These are phyloP conservation scores for Trichoderma brevicompactum DNA, from an alignment of 2,329 filamentous ascomycete species.

Conservation along the genomic window DNA sequence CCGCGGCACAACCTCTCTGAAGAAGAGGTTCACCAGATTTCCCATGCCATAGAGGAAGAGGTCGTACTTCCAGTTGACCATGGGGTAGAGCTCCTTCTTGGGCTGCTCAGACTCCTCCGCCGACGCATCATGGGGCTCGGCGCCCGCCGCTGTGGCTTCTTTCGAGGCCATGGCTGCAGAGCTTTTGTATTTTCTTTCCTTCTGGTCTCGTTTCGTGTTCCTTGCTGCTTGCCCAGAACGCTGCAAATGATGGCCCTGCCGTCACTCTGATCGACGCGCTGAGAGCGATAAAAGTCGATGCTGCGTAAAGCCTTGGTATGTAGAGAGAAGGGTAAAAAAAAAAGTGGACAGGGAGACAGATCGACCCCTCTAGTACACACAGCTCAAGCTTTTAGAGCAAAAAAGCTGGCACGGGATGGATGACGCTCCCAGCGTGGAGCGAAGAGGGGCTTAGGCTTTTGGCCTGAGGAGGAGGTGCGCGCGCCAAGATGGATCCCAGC, in stretches of 20 bases:
- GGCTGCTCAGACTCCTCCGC: conserved; percentile 24
- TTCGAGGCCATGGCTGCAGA: conserved; percentile 30
- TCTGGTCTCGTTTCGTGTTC: not conserved
- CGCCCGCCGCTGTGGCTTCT: conserved; percentile 33
- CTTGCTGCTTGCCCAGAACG: not conserved
- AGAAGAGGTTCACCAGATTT: conserved; percentile 92
- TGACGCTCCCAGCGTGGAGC: conserved; percentile 20
- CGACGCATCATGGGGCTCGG: conserved; percentile 30
- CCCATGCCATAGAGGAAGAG: conserved; percentile 77
- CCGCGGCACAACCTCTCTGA: conserved; percentile 93
- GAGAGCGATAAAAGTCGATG: not conserved
- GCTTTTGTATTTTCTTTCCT: not conserved
- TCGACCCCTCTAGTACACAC: conserved; percentile 5
- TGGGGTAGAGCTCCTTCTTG: conserved; percentile 65
- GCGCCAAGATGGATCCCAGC: conserved; percentile 1
- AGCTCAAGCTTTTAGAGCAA: conserved; percentile 17
- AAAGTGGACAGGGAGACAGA: conserved; percentile 21
- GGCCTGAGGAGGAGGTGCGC: not conserved
- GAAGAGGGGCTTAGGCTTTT: conserved; percentile 12
- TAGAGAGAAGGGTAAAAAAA: not conserved
- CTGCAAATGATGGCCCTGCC: not conserved
- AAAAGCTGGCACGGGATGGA: conserved; percentile 17
- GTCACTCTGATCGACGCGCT: not conserved
- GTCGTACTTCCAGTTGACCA: conserved; percentile 78
- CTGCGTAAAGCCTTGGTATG: not conserved